A percentile compares a stretch with the other conserved stretches of the same genome.
These are phyloP conservation scores for Sextonia rubra DNA, from an alignment of 164 flowering plant genomes.

Conservation along the genomic window DNA sequence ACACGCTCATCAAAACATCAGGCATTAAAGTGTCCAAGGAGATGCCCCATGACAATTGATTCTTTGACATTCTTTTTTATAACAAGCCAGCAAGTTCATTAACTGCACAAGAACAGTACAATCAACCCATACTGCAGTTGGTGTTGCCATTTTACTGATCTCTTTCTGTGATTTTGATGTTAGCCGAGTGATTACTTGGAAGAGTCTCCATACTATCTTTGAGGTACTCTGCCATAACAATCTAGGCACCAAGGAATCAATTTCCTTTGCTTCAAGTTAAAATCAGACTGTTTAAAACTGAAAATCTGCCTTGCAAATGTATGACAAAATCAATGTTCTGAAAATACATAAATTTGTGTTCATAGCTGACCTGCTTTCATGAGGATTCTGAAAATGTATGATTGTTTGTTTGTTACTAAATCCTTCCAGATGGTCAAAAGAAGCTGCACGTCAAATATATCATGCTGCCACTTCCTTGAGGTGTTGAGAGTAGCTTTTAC, in stretches of 20 bases:
- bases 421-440: slow-evolving; percentile 12
- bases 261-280: slow-evolving; percentile 2
- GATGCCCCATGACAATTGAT: not conserved
- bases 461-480: slow-evolving; percentile 61
- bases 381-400: not conserved
- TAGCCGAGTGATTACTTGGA: slow-evolving; percentile 7
- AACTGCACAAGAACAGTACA: slow-evolving; percentile 8
- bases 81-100: slow-evolving; percentile 6
- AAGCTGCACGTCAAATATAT: slow-evolving; percentile 9
- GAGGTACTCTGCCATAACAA: slow-evolving; percentile 6
- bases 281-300: not conserved
- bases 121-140: not conserved
- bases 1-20: no score
- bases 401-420: slow-evolving; percentile 8
- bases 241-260: slow-evolving; percentile 7
- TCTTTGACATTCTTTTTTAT: not conserved
- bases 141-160: slow-evolving; percentile 1
- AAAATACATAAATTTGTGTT: not conserved
- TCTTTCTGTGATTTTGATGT: slow-evolving; percentile 4
- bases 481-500: slow-evolving; percentile 82
- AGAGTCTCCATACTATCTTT: slow-evolving; percentile 1
- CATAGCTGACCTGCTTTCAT: slow-evolving; percentile 26
- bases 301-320: not conserved
- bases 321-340: not conserved
- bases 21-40: not conserved